These are phyloP conservation scores for Schwanniomyces yamadae DNA, from an alignment of 805 yeast genomes.

Conservation along the genomic window DNA sequence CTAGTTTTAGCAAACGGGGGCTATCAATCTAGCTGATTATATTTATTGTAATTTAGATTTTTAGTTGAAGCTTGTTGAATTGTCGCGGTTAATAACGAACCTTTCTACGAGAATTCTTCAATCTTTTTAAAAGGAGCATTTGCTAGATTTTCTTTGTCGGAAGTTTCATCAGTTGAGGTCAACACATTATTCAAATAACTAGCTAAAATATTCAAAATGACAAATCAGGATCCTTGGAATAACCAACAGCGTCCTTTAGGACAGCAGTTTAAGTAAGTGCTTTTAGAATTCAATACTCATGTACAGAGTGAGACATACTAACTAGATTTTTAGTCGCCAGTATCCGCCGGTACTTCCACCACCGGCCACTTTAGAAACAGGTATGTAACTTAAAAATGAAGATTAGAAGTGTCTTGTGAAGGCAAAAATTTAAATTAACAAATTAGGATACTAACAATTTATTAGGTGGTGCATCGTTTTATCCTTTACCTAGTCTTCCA, in stretches of 20 bases:
- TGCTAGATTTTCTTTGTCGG: slow-evolving; percentile 1
- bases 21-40: slow-evolving; percentile 1
- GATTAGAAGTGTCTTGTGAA: not conserved
- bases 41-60: slow-evolving; percentile 1
- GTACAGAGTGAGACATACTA: slow-evolving; percentile 1
- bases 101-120: not conserved
- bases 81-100: not conserved
- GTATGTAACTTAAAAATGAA: slow-evolving; percentile 29
- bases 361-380: slow-evolving; percentile 52
- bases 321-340: slow-evolving; percentile 44
- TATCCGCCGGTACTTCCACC: slow-evolving; percentile 62
- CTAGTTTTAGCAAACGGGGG: not conserved
- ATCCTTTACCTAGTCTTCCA: slow-evolving; percentile 53
- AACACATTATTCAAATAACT: not conserved
- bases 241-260: slow-evolving; percentile 42
- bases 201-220: slow-evolving; percentile 20
- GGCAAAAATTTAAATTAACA: too few relatives aligned
- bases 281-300: not conserved
- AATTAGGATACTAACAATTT: slow-evolving; percentile 22
- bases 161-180: not conserved
- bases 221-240: slow-evolving; percentile 44
- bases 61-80: not conserved
- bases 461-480: slow-evolving; percentile 45
- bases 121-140: not conserved
- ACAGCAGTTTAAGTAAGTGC: slow-evolving; percentile 39